phyloP scores from a whole-genome alignment of 2,329 filamentous ascomycete species.

The Thermochaetoides dissita region DNA sequence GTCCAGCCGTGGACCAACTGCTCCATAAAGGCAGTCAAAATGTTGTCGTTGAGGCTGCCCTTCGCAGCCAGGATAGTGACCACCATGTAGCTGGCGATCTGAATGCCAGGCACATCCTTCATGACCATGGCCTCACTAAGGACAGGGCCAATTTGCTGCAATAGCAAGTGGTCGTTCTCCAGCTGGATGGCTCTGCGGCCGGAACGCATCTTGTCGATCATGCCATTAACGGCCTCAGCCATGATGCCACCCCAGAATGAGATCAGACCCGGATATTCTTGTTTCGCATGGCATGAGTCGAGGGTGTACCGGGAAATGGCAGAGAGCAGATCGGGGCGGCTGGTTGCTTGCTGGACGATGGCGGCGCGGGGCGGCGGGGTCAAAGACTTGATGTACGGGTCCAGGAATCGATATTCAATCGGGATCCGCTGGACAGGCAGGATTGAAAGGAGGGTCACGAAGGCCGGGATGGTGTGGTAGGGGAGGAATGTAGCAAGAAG shows the following conservation, averaged over 20 bases:
- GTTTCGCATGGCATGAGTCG: conserved; percentile 53
- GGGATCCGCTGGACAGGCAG: conserved; percentile 58
- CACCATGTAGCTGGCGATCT: conserved; percentile 84
- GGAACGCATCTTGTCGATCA: conserved; percentile 63
- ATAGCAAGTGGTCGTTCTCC: conserved; percentile 67
- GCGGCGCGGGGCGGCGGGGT: conserved; percentile 65
- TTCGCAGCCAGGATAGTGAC: conserved; percentile 76
- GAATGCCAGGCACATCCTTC: conserved; percentile 62
- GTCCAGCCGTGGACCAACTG: conserved; percentile 69
- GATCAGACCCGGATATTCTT: conserved; percentile 63
- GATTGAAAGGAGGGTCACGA: conserved; percentile 75
- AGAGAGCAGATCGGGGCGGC: conserved; percentile 62
- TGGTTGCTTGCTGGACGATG: conserved; percentile 70
- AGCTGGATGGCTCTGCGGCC: conserved; percentile 63
- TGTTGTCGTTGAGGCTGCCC: conserved; percentile 60
- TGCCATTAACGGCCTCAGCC: conserved; percentile 71
- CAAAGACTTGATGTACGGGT: conserved; percentile 69
- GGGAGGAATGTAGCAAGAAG: conserved; percentile 80
- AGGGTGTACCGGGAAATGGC: conserved; percentile 68
- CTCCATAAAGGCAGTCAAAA: conserved; percentile 81
- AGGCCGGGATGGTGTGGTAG: conserved; percentile 76
- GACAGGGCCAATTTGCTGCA: conserved; percentile 51
- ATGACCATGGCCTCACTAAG: conserved; percentile 67
- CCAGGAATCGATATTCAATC: conserved; percentile 65
- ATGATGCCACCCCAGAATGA: conserved; percentile 86